phyloP scores from a whole-genome alignment of 2,329 filamentous ascomycete species.

The Ophiostoma perfectum region DNA sequence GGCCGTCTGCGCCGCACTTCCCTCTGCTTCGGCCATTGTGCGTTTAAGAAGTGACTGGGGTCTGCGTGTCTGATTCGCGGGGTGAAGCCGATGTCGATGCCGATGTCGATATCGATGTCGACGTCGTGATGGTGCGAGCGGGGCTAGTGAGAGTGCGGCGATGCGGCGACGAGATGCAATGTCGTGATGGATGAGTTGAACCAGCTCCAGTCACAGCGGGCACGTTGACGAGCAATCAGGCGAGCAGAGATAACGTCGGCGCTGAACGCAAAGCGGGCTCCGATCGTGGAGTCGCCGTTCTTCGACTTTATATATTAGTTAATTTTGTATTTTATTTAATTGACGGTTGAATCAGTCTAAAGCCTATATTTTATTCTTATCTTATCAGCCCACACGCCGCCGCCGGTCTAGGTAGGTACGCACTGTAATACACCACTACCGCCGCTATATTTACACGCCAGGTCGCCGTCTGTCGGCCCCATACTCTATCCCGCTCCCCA shows the following conservation, averaged over 20 bases:
- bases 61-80: neutral
- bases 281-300: neutral
- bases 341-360: neutral
- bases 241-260: constrained; percentile 2
- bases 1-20: constrained; percentile 53
- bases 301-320: neutral
- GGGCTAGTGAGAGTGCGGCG: neutral
- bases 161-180: neutral
- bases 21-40: constrained; percentile 24
- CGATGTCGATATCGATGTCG: neutral
- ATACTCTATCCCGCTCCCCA: neutral
- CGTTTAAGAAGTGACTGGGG: neutral
- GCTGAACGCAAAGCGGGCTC: neutral
- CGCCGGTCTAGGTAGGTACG: neutral
- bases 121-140: neutral
- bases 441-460: neutral
- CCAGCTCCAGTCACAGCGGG: too few species aligned
- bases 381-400: neutral
- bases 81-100: neutral
- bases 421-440: too few species aligned
- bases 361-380: neutral
- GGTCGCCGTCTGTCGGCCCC: constrained; percentile 9
- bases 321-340: neutral
- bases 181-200: too few species aligned
- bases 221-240: too few species aligned